Evolutionary conservation across 2,329 filamentous ascomycete species (phyloP).

Genomic region (Epichloe uncinata): DNA sequence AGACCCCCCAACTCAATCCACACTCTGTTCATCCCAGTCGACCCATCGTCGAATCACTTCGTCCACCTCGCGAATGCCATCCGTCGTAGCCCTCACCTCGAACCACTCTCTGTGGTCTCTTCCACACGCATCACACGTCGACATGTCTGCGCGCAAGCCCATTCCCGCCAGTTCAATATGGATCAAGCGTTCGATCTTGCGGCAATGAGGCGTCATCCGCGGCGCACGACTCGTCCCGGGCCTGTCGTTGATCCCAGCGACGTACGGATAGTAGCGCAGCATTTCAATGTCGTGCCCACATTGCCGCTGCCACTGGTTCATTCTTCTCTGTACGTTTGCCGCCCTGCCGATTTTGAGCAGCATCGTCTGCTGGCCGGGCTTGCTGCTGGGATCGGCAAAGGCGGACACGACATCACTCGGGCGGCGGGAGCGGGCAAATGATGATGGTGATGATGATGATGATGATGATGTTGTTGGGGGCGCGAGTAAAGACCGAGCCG

Average conservation of each 20-base stretch:
- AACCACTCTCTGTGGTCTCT: constrained; percentile 92
- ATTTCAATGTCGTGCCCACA: constrained; percentile 82
- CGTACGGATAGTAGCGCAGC: constrained; percentile 83
- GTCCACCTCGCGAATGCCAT: constrained; percentile 53
- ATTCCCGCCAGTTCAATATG: constrained; percentile 71
- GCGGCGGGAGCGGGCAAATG: constrained; percentile 26
- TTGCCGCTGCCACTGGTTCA: constrained; percentile 89
- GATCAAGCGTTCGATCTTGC: constrained; percentile 79
- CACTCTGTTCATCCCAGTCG: constrained; percentile 56
- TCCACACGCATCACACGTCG: constrained; percentile 63
- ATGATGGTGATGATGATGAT: neutral
- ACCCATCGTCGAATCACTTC: constrained; percentile 74
- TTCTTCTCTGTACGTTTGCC: constrained; percentile 74
- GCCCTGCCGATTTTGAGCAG: constrained; percentile 55
- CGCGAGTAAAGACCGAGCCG: constrained; percentile 44
- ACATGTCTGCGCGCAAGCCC: constrained; percentile 38
- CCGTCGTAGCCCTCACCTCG: constrained; percentile 62
- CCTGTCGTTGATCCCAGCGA: constrained; percentile 29
- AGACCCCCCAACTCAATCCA: neutral
- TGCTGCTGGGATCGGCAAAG: constrained; percentile 26
- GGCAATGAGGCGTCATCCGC: constrained; percentile 69
- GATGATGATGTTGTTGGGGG: constrained; percentile 31
- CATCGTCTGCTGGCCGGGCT: constrained; percentile 41
- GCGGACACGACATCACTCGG: constrained; percentile 42
- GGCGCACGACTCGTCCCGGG: constrained; percentile 22